Evolutionary conservation across 176 grass and related monocot genomes (phyloP), one percentile per base, ranked within the genome.

Genomic region (Musa troglodytarum): DNA sequence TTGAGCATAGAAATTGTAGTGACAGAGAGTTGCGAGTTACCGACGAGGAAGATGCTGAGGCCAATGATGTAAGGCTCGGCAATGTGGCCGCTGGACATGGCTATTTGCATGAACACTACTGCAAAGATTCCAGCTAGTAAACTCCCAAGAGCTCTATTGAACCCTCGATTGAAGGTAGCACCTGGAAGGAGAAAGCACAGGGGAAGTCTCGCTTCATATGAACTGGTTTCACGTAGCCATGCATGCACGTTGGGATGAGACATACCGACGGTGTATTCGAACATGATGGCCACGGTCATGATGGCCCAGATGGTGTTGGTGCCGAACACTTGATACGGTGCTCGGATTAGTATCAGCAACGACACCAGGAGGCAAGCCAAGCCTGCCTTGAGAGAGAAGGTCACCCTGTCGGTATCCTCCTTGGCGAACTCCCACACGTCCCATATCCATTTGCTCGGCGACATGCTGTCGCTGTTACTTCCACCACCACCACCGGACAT

Each of bases 31-130:
- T 5, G 34, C 34, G 4, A 43, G 34, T 43, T 87, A 89, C 90
- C 90, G 17, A 93, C 58, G 69, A 89, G 74, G 79, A 93, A 93
- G 57, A 93, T 89, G 76, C 87, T 93, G 73, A 81, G 65, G 71
- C 87, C 90, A 83, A 93, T 89, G 78, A 89, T 72, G 82, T 93
- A 93, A 73, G 90, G 90, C 63, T 93, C 90, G 68, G 85, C 87
- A 77, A 79, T 79, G 73, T 79, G 85, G 50, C 90, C 87, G 50
- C 87, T 87, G 43, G 77, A 83, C 29, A 93, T 87, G 67, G 82
- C 85, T 79, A 87, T 74, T 82, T 89, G 80, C 82, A 89, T 89
- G 72, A 89, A 80, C 2, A 93, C 74, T 72, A 93, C 54, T 19
- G 90, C 87, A 53, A 89, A 85, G 69, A 89, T 86, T 71, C 90